Conservation (phyloP, 2,329 filamentous ascomycete species). For the Arachnopeziza araneosa region DNA sequence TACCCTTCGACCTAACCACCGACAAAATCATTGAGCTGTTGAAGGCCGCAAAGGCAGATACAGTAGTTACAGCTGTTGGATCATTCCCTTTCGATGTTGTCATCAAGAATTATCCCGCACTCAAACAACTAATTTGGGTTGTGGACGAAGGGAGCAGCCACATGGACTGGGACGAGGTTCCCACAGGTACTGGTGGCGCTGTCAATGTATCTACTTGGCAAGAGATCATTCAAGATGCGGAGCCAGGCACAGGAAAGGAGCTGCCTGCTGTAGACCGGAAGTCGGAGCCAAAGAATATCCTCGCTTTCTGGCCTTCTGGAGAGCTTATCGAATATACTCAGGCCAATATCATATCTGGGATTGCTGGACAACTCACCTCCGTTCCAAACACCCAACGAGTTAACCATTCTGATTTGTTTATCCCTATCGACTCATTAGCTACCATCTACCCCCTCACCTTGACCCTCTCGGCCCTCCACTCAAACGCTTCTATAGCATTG, state of each 20-base stretch:
- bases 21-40: conserved; percentile 67
- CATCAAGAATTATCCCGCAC: conserved; percentile 59
- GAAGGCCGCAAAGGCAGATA: conserved; percentile 67
- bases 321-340: conserved; percentile 81
- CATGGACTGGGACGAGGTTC: conserved; percentile 91
- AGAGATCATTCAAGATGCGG: conserved; percentile 71
- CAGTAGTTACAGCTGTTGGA: conserved; percentile 78
- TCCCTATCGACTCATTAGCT: conserved; percentile 77
- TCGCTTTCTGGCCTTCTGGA: conserved; percentile 62
- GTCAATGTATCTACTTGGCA: conserved; percentile 90
- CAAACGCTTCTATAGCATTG: conserved; percentile 78
- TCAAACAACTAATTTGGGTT: conserved; percentile 84
- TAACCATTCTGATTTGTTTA: conserved; percentile 69
- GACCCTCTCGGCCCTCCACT: conserved; percentile 77
- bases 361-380: conserved; percentile 70
- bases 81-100: conserved; percentile 76
- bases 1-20: conserved; percentile 75
- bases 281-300: conserved; percentile 46
- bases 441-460: conserved; percentile 74
- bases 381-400: conserved; percentile 73
- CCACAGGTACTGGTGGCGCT: conserved; percentile 66
- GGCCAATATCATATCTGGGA: conserved; percentile 78
- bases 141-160: conserved; percentile 86
- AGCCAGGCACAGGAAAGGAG: conserved; percentile 50
- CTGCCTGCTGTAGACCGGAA: conserved; percentile 59